These are phyloP conservation scores for Fusarium stilboides DNA, from an alignment of 2,329 filamentous ascomycete genomes.

Conservation along the genomic window DNA sequence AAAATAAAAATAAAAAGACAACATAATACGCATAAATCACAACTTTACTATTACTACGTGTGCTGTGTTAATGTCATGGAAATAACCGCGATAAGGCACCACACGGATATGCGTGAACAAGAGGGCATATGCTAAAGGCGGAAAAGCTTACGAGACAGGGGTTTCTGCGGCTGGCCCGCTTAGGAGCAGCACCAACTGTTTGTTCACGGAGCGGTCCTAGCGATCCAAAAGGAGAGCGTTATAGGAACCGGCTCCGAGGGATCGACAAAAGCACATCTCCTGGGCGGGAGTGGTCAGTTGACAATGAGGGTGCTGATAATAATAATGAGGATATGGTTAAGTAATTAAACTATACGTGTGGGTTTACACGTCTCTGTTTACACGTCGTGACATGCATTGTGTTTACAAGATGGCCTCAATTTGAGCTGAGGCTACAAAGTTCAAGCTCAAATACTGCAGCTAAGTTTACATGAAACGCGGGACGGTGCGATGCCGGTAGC, in stretches of 20 bases:
- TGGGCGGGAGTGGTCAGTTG: neutral
- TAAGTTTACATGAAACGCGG: conserved; percentile 16
- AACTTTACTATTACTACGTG: neutral
- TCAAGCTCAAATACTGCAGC: conserved; percentile 3
- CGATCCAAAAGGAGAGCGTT: neutral
- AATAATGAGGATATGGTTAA: neutral
- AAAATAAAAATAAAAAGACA: neutral
- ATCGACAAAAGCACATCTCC: conserved; percentile 30
- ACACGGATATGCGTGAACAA: neutral
- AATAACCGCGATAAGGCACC: neutral
- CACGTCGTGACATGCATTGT: conserved; percentile 13
- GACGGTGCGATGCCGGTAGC: conserved; percentile 14
- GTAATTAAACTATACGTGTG: conserved; percentile 6
- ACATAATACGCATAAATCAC: neutral
- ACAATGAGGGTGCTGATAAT: conserved; percentile 20
- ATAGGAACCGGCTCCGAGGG: conserved; percentile 13
- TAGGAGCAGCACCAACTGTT: neutral
- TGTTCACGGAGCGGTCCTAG: too few species aligned
- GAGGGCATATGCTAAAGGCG: conserved; percentile 2
- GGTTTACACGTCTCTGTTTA: too few species aligned
- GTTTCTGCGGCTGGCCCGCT: neutral
- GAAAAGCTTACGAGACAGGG: conserved; percentile 17
- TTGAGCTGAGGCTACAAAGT: conserved; percentile 7
- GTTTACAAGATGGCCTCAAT: conserved; percentile 1
- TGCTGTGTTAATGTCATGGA: neutral